Evolutionary conservation across 192 early-diverging fungal species (phyloP).

Genomic region (Rhizophagus clarus): DNA sequence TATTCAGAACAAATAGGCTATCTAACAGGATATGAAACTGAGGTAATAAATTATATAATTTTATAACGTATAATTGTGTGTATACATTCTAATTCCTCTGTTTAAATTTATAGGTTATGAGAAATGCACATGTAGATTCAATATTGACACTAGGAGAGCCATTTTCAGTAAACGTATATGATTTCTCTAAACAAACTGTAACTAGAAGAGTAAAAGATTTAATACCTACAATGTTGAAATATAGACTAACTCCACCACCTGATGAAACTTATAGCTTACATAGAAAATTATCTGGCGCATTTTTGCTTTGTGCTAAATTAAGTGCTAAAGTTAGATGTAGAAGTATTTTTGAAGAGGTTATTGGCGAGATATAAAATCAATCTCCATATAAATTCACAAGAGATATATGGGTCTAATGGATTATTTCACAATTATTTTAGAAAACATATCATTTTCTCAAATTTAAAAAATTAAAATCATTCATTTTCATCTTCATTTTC

Average conservation of each 20-base stretch:
- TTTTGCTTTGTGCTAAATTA: slow-evolving; percentile 87
- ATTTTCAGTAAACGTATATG: slow-evolving; percentile 67
- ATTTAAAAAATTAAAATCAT: too few relatives aligned
- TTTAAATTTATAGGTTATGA: slow-evolving; percentile 63
- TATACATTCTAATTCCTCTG: background rate
- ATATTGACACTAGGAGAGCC: slow-evolving; percentile 86
- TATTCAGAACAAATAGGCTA: slow-evolving; percentile 86
- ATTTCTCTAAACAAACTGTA: slow-evolving; percentile 85
- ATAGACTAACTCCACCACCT: slow-evolving; percentile 95
- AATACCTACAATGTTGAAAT: slow-evolving; percentile 94
- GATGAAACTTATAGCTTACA: slow-evolving; percentile 97
- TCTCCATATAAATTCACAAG: too few relatives aligned
- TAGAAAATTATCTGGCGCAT: slow-evolving; percentile 90
- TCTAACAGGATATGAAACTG: slow-evolving; percentile 90
- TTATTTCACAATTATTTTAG: too few relatives aligned
- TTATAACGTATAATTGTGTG: background rate
- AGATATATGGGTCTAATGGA: too few relatives aligned
- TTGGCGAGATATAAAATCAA: background rate
- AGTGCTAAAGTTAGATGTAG: slow-evolving; percentile 43
- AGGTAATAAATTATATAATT: slow-evolving; percentile 43
- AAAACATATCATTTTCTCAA: too few relatives aligned
- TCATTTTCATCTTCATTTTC: too few relatives aligned
- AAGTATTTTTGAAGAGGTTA: slow-evolving; percentile 43
- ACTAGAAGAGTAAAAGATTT: slow-evolving; percentile 79
- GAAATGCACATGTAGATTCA: slow-evolving; percentile 84